Conservation (phyloP, 2,329 filamentous ascomycete species). For the Botrytis paeoniae region DNA sequence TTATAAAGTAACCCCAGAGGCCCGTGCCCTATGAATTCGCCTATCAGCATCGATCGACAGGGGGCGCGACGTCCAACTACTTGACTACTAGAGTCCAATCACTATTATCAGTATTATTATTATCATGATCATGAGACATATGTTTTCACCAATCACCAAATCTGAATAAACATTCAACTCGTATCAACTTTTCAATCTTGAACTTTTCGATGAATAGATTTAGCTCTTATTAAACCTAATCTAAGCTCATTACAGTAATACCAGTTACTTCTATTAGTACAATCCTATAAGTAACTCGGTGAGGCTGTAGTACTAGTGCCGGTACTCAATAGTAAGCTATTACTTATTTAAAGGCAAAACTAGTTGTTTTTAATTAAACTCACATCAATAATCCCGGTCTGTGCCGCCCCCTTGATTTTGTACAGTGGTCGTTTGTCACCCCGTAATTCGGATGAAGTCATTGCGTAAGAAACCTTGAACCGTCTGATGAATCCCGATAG, state of each 20-base stretch:
- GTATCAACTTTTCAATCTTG: not conserved
- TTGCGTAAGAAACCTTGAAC: not conserved
- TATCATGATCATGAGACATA: not conserved
- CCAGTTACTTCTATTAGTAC: not conserved
- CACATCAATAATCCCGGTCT: not conserved
- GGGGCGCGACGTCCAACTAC: not conserved
- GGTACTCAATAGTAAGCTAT: not conserved
- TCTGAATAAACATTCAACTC: fast-evolving
- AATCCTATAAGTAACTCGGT: not conserved
- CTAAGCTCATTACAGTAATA: not conserved
- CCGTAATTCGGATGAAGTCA: not conserved
- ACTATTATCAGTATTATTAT: not conserved
- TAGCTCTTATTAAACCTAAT: not conserved
- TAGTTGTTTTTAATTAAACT: not conserved
- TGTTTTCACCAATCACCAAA: not conserved
- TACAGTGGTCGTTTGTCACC: not conserved
- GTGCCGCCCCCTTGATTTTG: not conserved
- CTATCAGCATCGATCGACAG: not conserved
- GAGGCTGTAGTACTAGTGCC: not conserved
- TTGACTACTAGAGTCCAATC: not conserved
- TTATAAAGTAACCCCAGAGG: not conserved
- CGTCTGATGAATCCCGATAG: not conserved
- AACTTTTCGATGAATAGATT: not conserved
- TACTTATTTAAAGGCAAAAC: not conserved
- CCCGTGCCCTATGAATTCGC: not conserved